Evolutionary conservation across 23 red algal genomes (phyloP).

Genomic region (Gracilaria gracilis): DNA sequence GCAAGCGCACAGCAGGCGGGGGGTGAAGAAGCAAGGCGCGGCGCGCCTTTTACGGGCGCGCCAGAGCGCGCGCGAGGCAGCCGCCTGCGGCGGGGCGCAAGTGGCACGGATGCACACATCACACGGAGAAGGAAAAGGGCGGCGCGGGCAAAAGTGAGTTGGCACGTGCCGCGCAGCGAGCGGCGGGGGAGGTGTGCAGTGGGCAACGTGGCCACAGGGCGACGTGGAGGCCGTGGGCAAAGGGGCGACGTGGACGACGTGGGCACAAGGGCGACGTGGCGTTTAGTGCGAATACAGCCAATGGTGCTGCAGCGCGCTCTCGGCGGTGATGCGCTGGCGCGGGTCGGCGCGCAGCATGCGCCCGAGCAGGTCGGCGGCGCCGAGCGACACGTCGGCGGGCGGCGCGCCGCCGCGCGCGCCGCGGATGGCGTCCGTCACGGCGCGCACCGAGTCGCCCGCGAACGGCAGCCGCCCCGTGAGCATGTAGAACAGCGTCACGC

Average conservation of each 20-base stretch:
- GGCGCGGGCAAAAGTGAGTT: neutral
- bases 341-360: slow-evolving; percentile 78
- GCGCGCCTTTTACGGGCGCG: too few species aligned
- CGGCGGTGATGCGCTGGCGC: slow-evolving; percentile 79
- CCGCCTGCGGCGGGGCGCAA: too few species aligned
- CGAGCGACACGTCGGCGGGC: slow-evolving; percentile 21
- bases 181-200: neutral
- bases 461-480: slow-evolving; percentile 82
- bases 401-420: neutral
- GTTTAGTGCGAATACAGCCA: slow-evolving; percentile 72
- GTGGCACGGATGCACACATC: too few species aligned
- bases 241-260: too few species aligned
- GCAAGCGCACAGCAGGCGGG: neutral
- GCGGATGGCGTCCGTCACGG: slow-evolving; percentile 44
- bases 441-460: slow-evolving; percentile 50
- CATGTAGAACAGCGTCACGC: slow-evolving; percentile 81
- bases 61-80: too few species aligned
- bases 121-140: neutral
- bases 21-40: neutral
- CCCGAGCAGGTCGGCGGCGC: slow-evolving; percentile 60
- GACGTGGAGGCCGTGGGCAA: too few species aligned
- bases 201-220: too few species aligned
- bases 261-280: slow-evolving; percentile 17
- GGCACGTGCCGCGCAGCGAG: slow-evolving; percentile 1
- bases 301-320: slow-evolving; percentile 62